Evolutionary conservation across 495 filamentous ascomycete species (phyloP).

Genomic region (Copromyces sp.): DNA sequence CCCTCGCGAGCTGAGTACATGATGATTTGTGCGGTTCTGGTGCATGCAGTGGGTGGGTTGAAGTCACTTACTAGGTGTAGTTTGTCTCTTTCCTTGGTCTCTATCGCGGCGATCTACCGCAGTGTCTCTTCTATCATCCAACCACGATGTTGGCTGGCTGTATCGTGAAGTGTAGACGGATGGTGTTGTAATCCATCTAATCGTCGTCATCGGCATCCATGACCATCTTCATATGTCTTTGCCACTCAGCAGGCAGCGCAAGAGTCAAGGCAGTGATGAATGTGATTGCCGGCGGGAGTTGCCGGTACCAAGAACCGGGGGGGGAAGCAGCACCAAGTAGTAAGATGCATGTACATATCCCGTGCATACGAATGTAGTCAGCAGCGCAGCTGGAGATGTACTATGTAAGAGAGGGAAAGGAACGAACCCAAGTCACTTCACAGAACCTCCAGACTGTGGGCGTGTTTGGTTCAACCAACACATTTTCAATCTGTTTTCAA

Average conservation of each 20-base stretch:
- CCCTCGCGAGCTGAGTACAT: background rate
- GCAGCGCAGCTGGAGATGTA: background rate
- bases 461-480: no score
- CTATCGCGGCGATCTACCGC: background rate
- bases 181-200: background rate
- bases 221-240: background rate
- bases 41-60: background rate
- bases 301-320: background rate
- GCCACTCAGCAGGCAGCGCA: background rate
- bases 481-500: no score
- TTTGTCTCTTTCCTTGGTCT: background rate
- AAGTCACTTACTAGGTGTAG: background rate
- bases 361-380: background rate
- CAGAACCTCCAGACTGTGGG: background rate
- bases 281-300: background rate
- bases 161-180: background rate
- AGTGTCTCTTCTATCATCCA: background rate
- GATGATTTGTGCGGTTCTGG: background rate
- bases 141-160: background rate
- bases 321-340: background rate
- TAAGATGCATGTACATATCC: background rate
- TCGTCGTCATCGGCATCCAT: background rate
- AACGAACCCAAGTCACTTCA: background rate
- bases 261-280: background rate
- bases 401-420: background rate